These are phyloP conservation scores for Plasmodium fragile DNA, from an alignment of 169 alveolate species.

Conservation along the genomic window DNA sequence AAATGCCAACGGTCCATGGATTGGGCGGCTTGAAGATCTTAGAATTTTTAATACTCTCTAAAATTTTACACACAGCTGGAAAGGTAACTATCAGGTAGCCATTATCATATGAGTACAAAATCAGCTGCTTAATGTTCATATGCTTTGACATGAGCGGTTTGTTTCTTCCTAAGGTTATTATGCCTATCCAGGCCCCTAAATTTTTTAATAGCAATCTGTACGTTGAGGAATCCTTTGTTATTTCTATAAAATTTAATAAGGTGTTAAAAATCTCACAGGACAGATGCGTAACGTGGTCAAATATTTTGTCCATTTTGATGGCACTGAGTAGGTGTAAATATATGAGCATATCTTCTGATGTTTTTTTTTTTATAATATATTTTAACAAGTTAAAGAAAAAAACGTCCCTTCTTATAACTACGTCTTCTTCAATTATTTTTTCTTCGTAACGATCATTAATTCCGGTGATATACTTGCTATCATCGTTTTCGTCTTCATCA, in stretches of 20 bases:
- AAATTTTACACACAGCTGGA: slow-evolving; percentile 92
- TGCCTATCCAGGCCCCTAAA: slow-evolving; percentile 93
- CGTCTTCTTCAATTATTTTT: slow-evolving; percentile 79
- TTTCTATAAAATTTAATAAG: slow-evolving; percentile 85
- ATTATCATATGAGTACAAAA: slow-evolving; percentile 86
- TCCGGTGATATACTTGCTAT: slow-evolving; percentile 77
- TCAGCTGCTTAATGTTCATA: slow-evolving; percentile 89
- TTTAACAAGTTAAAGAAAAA: slow-evolving; percentile 81
- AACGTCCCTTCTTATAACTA: slow-evolving; percentile 78
- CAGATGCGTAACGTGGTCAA: slow-evolving; percentile 80
- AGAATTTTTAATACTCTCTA: slow-evolving; percentile 85
- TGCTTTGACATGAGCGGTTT: slow-evolving; percentile 91
- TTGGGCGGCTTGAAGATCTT: slow-evolving; percentile 91
- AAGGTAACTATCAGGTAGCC: slow-evolving; percentile 88
- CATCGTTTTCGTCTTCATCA: slow-evolving; percentile 69
- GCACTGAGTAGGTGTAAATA: slow-evolving; percentile 79
- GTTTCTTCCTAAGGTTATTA: slow-evolving; percentile 89
- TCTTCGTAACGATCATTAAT: slow-evolving; percentile 78
- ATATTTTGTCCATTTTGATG: slow-evolving; percentile 79
- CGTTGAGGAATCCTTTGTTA: slow-evolving; percentile 88
- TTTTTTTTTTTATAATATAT: slow-evolving; percentile 79
- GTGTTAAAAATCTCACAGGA: slow-evolving; percentile 90
- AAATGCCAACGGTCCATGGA: slow-evolving; percentile 93
- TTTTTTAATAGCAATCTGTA: slow-evolving; percentile 90
- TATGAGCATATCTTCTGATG: slow-evolving; percentile 81